Conservation (phyloP, 2,329 filamentous ascomycete species). For the Venturiaceae sp. region DNA sequence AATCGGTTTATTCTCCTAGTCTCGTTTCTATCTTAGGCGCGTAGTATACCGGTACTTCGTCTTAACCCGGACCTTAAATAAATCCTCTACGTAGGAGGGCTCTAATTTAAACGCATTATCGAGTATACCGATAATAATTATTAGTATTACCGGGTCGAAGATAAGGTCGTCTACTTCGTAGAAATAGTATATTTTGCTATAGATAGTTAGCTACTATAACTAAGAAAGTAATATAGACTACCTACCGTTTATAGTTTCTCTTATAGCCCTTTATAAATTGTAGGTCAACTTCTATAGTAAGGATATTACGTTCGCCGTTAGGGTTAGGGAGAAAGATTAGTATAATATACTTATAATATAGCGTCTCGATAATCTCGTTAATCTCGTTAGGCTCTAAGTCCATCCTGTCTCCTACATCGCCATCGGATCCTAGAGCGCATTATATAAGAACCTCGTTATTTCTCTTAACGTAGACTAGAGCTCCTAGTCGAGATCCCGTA, state of each 20-base stretch:
- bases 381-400: not conserved
- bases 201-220: not conserved
- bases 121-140: not conserved
- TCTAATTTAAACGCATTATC: not conserved
- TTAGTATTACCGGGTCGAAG: not conserved
- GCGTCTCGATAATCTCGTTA: not conserved
- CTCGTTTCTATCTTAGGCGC: not conserved
- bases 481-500: not conserved
- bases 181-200: not conserved
- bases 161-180: not conserved
- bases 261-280: not conserved
- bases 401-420: not conserved
- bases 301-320: not conserved
- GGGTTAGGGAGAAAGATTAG: not conserved
- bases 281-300: not conserved
- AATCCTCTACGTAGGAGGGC: not conserved
- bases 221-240: not conserved
- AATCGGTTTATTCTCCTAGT: not conserved
- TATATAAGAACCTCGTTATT: not conserved
- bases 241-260: not conserved
- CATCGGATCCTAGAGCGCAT: not conserved
- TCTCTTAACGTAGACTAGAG: not conserved
- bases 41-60: not conserved
- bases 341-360: slow-evolving; percentile 1
- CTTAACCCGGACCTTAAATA: not conserved